Base-by-base conservation (phyloP, 2,329 filamentous ascomycete species). In the Didymella arachidicola region DNA sequence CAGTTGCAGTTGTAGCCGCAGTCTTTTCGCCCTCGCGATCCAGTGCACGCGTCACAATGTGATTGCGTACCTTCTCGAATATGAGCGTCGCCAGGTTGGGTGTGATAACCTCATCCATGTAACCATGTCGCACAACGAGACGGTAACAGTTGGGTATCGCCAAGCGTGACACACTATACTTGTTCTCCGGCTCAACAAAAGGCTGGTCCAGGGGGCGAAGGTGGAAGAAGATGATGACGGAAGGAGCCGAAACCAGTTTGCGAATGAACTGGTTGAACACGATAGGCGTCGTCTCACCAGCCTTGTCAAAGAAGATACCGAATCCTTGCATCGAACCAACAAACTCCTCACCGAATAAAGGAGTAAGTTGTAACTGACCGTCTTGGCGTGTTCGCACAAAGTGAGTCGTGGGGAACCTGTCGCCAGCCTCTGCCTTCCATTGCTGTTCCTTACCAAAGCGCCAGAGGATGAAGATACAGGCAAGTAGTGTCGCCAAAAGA, bases 261-360 rank as follows among this genome's bases (percentile, higher is more conserved):
- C 82, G 84, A 10, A 91, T 80, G 70, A 92, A 93, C 53, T 92
- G 88, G 4, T 86, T 85, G 72, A 91, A 92, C 7, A 89, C 87
- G 7, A 83, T 84, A 2, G 88, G 89, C 0, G 85, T 85, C 7
- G 83, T 83, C 39, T 85, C 83, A 43, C 90, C 89, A 0, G 85
- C 82, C 76, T 93, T 93, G 77, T 93, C 90, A 72, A 93, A 92
- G 79, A 91, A 93, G 52, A 93, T 87, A 1, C 88, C 90, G 86
- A 82, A 27, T 82, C 90, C 53, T 80, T 81, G 65, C 49, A 85
- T 84, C 0, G 56, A 59, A 22, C 64, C 68, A 1, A 73, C 46
- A 11, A 44, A 53, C 26, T 70, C 16, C 53, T 59, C 22, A 69
- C 79, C 79, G 49, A 79, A 82, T 6, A 65, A 60, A 4, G 74